Evolutionary conservation across 768 basidiomycete genomes (phyloP), one percentile per base, ranked within the genome.

Genomic region (Gymnopilus dilepis): DNA sequence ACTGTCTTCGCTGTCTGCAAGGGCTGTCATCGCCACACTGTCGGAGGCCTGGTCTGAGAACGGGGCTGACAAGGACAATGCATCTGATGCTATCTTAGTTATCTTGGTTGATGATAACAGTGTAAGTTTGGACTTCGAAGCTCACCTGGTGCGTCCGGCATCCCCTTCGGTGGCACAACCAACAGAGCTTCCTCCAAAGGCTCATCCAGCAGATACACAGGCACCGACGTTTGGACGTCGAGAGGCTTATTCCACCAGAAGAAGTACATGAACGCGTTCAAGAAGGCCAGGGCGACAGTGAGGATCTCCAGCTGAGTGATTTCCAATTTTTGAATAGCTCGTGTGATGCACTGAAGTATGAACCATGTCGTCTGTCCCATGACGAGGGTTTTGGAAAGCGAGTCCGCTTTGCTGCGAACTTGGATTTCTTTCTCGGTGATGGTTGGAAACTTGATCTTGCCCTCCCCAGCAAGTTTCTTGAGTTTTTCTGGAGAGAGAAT

Each of bases 311-410:
- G 69, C 22, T 73, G 68, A 1, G 73, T 75, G 17, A 74, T 51
- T 7, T 70, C 66, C 3, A 78, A 67, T n/a, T 53, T 19, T 22
- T 70, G 55, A 4, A 21, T 34, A 19, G 40, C 13, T 2, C 76
- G 71, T 1, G 68, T 56, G 11, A 74, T 51, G 54, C 68, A 68
- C 41, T 75, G 70, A 21, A 67, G 37, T 41, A 69, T 52, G 65
- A 78, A 78, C 75, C 76, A 78, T 0, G 61, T 22, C 9, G 71
- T 66, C 56, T 79, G 77, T 1, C 65, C 21, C 9, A 74, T 37
- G 6, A 70, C 71, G 2, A 77, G 42, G 2, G 62, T 65, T 50
- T 79, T 79, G 0, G 75, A 65, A 2, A 78, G 53, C 0, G 53
- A 58, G 45, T 77, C 72, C 2, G 71, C 73, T 62, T 77, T 77